Percentiles rank a stretch among this genome's conserved stretches.
Evolutionary conservation across 116 monocot species (phyloP).

Genomic region (Thalassia testudinum): DNA sequence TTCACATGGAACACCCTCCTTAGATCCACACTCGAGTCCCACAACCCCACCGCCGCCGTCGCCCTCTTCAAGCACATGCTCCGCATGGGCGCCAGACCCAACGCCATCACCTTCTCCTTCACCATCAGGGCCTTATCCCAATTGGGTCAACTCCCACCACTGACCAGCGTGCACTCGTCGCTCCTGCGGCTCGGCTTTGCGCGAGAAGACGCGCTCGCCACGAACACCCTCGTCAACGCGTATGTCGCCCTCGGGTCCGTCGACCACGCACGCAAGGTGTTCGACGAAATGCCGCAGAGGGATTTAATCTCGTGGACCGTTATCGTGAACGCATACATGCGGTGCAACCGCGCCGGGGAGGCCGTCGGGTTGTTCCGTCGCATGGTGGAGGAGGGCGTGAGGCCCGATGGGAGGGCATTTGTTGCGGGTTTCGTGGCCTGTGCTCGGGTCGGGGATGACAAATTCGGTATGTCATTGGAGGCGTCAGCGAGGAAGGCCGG

Average conservation of each 20-base stretch:
- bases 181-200: slow-evolving; percentile 9
- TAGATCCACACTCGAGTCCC: slow-evolving; percentile 2
- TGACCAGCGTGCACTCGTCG: slow-evolving; percentile 8
- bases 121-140: slow-evolving; percentile 10
- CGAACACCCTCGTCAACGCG: slow-evolving; percentile 10
- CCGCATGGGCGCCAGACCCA: slow-evolving; percentile 8
- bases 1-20: slow-evolving; percentile 15
- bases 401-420: slow-evolving; percentile 16
- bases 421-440: slow-evolving; percentile 27
- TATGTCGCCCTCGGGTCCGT: slow-evolving; percentile 7
- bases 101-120: slow-evolving; percentile 17
- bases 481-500: slow-evolving; percentile 3
- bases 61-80: slow-evolving; percentile 7
- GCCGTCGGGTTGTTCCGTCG: slow-evolving; percentile 3
- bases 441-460: slow-evolving; percentile 5
- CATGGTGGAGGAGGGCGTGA: background rate
- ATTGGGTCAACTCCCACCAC: background rate
- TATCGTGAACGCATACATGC: slow-evolving; percentile 3
- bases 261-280: slow-evolving; percentile 34
- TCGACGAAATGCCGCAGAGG: slow-evolving; percentile 47
- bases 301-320: slow-evolving; percentile 71
- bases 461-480: slow-evolving; percentile 12
- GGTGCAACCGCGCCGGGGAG: background rate
- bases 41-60: background rate
- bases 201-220: slow-evolving; percentile 4